phyloP scores from a whole-genome alignment of 768 basidiomycete genomes.

The Mrakia hoshinonis region DNA sequence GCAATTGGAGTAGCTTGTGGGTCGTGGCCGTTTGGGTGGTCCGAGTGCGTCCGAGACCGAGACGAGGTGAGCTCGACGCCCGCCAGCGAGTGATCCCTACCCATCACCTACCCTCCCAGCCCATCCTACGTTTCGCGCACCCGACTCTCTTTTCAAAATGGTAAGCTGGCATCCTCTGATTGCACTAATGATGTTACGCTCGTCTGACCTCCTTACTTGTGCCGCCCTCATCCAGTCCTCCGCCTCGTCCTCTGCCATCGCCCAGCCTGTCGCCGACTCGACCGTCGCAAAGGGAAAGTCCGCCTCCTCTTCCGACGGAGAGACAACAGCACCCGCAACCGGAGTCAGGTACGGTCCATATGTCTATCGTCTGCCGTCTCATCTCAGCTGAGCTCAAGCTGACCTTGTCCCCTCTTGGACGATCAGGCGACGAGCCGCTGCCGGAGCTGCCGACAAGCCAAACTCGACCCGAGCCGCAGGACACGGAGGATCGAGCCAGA shows the following conservation, averaged over 20 bases:
- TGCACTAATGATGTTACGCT: not conserved
- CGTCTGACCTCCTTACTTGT: not conserved
- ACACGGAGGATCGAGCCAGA: constrained; percentile 91
- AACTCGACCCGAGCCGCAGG: constrained; percentile 85
- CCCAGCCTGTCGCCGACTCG: not conserved
- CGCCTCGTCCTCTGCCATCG: constrained; percentile 9
- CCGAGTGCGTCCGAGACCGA: too few species aligned
- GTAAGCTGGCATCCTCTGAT: not conserved
- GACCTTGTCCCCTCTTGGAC: not conserved
- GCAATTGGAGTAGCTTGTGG: too few species aligned
- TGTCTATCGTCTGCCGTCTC: too few species aligned
- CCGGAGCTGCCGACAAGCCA: constrained; percentile 53
- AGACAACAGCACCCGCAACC: not conserved
- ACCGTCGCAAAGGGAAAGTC: not conserved
- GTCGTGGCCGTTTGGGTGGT: too few species aligned
- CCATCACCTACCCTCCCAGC: too few species aligned
- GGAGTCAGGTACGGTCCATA: constrained; percentile 1
- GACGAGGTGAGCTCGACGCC: too few species aligned
- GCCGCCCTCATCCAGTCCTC: not conserved
- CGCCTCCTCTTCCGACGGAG: not conserved
- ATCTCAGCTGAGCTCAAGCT: not conserved
- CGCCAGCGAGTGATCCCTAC: too few species aligned
- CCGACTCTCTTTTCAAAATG: not conserved
- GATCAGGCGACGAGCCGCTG: constrained; percentile 45
- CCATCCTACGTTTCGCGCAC: too few species aligned